phyloP scores from a whole-genome alignment of 176 grass and related monocot species.

The Rhynchospora pubera region DNA sequence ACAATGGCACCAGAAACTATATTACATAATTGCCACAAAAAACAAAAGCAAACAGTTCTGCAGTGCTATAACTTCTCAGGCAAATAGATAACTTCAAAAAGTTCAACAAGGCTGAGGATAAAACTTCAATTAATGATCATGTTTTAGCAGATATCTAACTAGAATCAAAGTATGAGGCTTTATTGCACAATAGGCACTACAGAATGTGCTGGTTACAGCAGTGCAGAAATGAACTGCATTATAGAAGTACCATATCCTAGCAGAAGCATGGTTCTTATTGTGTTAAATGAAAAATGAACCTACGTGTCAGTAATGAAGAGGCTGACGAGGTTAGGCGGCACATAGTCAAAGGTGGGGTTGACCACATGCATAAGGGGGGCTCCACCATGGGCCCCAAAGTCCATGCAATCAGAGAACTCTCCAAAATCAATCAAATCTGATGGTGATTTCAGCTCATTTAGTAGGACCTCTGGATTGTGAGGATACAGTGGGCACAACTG shows the following conservation, averaged over 20 bases:
- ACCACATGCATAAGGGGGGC: conserved; percentile 72
- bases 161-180: not conserved
- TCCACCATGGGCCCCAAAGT: conserved; percentile 58
- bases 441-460: conserved; percentile 89
- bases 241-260: not conserved
- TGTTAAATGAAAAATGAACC: conserved; percentile 13
- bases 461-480: conserved; percentile 80
- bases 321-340: conserved; percentile 88
- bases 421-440: conserved; percentile 93
- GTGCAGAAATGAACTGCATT: not conserved
- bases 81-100: too few relatives aligned
- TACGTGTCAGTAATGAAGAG: conserved; percentile 95
- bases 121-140: too few relatives aligned
- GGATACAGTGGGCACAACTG: conserved; percentile 93
- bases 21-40: too few relatives aligned
- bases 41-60: too few relatives aligned
- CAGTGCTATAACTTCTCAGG: too few relatives aligned
- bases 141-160: not conserved
- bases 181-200: not conserved
- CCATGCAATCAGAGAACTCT: conserved; percentile 92
- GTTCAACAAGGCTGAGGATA: too few relatives aligned
- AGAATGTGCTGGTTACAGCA: not conserved
- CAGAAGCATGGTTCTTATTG: not conserved
- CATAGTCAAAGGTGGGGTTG: conserved; percentile 93
- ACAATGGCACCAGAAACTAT: too few relatives aligned